Percentiles rank a stretch among this genome's conserved stretches.
Evolutionary conservation across 768 basidiomycete genomes (phyloP).

Genomic region (Leccinellum albellum): DNA sequence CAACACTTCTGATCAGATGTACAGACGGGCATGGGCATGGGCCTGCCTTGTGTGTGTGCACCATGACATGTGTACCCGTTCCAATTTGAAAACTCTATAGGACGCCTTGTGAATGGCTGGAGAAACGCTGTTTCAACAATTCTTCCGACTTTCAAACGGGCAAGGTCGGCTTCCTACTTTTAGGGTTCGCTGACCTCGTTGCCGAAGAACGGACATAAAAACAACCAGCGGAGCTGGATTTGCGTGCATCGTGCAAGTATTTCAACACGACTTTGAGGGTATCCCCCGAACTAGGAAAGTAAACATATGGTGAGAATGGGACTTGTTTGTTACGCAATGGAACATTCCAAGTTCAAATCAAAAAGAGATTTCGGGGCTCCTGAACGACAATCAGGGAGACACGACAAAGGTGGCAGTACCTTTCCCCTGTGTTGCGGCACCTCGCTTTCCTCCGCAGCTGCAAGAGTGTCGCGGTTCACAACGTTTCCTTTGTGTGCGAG

Average conservation of each 20-base stretch:
- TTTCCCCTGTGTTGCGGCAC: slow-evolving; percentile 3
- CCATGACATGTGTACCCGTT: background rate
- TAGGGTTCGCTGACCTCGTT: slow-evolving; percentile 1
- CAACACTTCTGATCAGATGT: background rate
- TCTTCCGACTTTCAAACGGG: slow-evolving; percentile 9
- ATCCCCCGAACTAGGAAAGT: background rate
- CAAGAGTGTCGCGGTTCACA: background rate
- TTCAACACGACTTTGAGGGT: background rate
- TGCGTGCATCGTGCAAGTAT: background rate
- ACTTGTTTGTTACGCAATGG: slow-evolving; percentile 15
- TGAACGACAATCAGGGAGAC: slow-evolving; percentile 1
- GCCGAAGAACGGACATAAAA: slow-evolving; percentile 3
- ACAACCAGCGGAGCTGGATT: slow-evolving; percentile 11
- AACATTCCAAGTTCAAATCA: slow-evolving; percentile 3
- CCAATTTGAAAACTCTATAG: background rate
- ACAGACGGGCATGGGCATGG: background rate
- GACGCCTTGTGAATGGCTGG: background rate
- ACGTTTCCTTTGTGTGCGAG: background rate
- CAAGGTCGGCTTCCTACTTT: background rate
- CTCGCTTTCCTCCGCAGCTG: slow-evolving; percentile 1
- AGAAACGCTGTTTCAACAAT: slow-evolving; percentile 1
- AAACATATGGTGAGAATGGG: background rate
- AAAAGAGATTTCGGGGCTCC: background rate
- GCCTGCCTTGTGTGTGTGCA: background rate
- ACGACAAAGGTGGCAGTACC: slow-evolving; percentile 2